These are phyloP conservation scores for Thermoascus crustaceus DNA, from an alignment of 2,329 filamentous ascomycete species.

Conservation along the genomic window DNA sequence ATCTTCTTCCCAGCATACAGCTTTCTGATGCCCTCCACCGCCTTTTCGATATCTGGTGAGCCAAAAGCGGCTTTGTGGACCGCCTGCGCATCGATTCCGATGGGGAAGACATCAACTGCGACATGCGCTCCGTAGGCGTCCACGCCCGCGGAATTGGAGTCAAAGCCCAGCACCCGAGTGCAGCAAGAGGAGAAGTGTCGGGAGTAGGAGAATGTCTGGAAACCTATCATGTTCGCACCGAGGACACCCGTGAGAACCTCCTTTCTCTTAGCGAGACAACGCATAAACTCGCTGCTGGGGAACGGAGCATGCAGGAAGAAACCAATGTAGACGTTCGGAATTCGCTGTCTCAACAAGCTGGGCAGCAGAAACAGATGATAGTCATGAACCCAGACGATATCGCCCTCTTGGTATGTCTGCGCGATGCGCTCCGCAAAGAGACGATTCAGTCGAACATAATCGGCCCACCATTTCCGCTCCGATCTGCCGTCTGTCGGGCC, in stretches of 20 bases:
- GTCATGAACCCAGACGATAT: constrained; percentile 88
- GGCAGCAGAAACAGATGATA: constrained; percentile 89
- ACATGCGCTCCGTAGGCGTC: constrained; percentile 84
- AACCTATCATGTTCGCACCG: constrained; percentile 85
- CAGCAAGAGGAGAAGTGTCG: constrained; percentile 93
- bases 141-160: constrained; percentile 74
- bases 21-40: constrained; percentile 61
- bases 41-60: constrained; percentile 61
- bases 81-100: constrained; percentile 81
- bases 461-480: constrained; percentile 77
- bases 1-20: constrained; percentile 87
- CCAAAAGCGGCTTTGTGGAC: constrained; percentile 70
- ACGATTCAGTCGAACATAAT: constrained; percentile 89
- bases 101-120: constrained; percentile 86
- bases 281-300: constrained; percentile 90
- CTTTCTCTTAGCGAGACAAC: constrained; percentile 79
- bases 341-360: constrained; percentile 74
- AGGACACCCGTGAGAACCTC: constrained; percentile 84
- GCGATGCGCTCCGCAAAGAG: constrained; percentile 85
- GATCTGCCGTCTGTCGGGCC: constrained; percentile 77
- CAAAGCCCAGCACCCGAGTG: constrained; percentile 82
- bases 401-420: constrained; percentile 82
- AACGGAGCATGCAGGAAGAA: constrained; percentile 95
- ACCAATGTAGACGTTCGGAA: constrained; percentile 84
- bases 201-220: constrained; percentile 93